These are phyloP conservation scores for Ceratocystis alfenasii DNA, from an alignment of 2,329 filamentous ascomycete species.

Conservation along the genomic window DNA sequence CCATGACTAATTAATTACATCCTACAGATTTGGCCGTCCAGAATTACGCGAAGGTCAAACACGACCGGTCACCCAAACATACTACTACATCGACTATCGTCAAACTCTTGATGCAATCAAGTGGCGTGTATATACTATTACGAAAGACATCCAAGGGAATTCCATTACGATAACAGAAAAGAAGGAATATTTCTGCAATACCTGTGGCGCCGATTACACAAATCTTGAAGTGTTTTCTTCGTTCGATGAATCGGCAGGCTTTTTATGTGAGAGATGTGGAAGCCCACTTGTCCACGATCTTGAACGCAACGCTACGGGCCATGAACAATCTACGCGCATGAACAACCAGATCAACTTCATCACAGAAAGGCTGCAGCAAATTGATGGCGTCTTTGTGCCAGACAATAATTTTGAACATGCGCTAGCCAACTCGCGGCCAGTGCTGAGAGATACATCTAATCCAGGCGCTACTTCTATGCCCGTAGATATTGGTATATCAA, in stretches of 20 bases:
- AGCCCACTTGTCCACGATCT: conserved; percentile 51
- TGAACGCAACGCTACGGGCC: conserved; percentile 55
- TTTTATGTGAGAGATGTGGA: conserved; percentile 71
- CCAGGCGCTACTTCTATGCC: conserved; percentile 50
- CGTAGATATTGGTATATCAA: conserved; percentile 40
- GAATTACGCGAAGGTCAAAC: conserved; percentile 72
- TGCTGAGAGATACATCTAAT: conserved; percentile 55
- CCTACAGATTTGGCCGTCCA: conserved; percentile 34
- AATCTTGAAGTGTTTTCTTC: conserved; percentile 78
- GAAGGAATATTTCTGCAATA: conserved; percentile 78
- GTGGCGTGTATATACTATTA: conserved; percentile 78
- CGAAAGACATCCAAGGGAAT: conserved; percentile 75
- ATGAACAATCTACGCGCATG: conserved; percentile 60
- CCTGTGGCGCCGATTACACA: conserved; percentile 78
- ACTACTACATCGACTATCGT: conserved; percentile 95
- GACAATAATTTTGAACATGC: conserved; percentile 63
- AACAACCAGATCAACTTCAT: conserved; percentile 73
- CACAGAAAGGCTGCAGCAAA: conserved; percentile 60
- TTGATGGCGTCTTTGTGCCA: conserved; percentile 63
- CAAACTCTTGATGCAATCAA: conserved; percentile 94
- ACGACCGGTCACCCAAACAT: conserved; percentile 73
- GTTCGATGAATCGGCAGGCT: conserved; percentile 51
- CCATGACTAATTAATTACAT: background rate
- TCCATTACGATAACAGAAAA: conserved; percentile 71
- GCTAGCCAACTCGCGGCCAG: conserved; percentile 48